A percentile compares a stretch with the other conserved stretches of the same genome.
phyloP scores from a whole-genome alignment of 805 yeast species.

The Nakazawaea holstii region DNA sequence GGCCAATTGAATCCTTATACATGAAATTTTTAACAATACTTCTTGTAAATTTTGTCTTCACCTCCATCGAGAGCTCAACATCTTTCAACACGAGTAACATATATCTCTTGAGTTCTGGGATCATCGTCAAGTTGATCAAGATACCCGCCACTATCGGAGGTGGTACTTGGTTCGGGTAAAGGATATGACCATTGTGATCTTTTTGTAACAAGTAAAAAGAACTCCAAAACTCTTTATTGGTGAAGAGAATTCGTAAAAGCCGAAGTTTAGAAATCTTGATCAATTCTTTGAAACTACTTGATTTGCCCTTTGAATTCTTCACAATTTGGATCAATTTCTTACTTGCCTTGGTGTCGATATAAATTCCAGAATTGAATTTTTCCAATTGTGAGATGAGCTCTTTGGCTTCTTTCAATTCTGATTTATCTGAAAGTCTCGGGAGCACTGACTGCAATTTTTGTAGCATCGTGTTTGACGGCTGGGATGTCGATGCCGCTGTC shows the following conservation, averaged over 20 bases:
- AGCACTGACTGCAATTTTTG: neutral
- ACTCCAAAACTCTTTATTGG: neutral
- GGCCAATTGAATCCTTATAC: neutral
- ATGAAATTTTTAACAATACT: constrained; percentile 3
- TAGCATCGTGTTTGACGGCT: neutral
- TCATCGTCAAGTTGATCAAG: neutral
- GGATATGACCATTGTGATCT: neutral
- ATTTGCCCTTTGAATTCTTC: neutral
- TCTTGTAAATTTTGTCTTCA: neutral
- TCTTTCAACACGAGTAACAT: constrained; percentile 2
- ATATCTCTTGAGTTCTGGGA: neutral
- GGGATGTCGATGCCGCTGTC: neutral
- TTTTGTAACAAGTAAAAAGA: neutral
- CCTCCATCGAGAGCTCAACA: neutral
- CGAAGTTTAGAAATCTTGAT: constrained; percentile 1
- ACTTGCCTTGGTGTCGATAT: neutral
- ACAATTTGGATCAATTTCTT: neutral
- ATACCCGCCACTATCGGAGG: constrained; percentile 3
- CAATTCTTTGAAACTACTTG: neutral
- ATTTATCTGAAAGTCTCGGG: neutral
- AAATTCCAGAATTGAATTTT: constrained; percentile 1
- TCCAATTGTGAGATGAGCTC: neutral
- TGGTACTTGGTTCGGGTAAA: neutral
- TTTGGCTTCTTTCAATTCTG: neutral
- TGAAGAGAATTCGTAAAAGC: constrained; percentile 2